These are phyloP conservation scores for Termitomyces sp. DNA, from an alignment of 768 basidiomycete species.

Conservation along the genomic window DNA sequence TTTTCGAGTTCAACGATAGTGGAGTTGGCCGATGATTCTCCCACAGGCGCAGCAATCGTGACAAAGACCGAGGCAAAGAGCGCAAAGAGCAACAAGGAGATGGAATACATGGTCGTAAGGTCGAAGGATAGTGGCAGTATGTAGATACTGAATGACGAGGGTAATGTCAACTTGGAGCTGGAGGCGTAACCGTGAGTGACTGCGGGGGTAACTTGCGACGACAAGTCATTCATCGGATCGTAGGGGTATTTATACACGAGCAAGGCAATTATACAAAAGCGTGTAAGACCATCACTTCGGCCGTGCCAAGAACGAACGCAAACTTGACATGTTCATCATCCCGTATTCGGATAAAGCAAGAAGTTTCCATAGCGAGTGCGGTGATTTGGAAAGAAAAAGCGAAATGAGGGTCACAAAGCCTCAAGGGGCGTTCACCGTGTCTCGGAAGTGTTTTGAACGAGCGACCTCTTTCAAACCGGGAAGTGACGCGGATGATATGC, in stretches of 20 bases:
- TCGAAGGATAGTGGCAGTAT: slow-evolving; percentile 3
- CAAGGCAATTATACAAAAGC: slow-evolving; percentile 10
- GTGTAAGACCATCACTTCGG: slow-evolving; percentile 11
- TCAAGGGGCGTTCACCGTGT: neutral
- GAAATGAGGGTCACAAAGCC: neutral
- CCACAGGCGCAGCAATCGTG: slow-evolving; percentile 41
- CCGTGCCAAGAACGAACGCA: slow-evolving; percentile 6
- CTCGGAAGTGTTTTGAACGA: slow-evolving; percentile 2
- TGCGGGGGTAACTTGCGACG: slow-evolving; percentile 11
- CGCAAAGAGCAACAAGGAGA: slow-evolving; percentile 29
- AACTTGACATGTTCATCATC: slow-evolving; percentile 11
- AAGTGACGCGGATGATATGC: slow-evolving; percentile 6
- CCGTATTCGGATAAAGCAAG: slow-evolving; percentile 11
- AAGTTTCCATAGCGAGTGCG: slow-evolving; percentile 6
- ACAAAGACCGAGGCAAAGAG: slow-evolving; percentile 39
- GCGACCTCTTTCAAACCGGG: slow-evolving; percentile 9
- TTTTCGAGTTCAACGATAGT: slow-evolving; percentile 34
- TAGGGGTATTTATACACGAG: slow-evolving; percentile 18
- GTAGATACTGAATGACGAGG: slow-evolving; percentile 2
- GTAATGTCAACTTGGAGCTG: slow-evolving; percentile 1
- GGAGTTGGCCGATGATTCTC: slow-evolving; percentile 25
- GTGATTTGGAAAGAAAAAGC: neutral
- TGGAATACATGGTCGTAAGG: slow-evolving; percentile 30
- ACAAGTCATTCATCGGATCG: slow-evolving; percentile 17
- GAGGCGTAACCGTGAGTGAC: slow-evolving; percentile 11